phyloP scores from a whole-genome alignment of 2,329 filamentous ascomycete genomes.

The Trichoderma atroviride region DNA sequence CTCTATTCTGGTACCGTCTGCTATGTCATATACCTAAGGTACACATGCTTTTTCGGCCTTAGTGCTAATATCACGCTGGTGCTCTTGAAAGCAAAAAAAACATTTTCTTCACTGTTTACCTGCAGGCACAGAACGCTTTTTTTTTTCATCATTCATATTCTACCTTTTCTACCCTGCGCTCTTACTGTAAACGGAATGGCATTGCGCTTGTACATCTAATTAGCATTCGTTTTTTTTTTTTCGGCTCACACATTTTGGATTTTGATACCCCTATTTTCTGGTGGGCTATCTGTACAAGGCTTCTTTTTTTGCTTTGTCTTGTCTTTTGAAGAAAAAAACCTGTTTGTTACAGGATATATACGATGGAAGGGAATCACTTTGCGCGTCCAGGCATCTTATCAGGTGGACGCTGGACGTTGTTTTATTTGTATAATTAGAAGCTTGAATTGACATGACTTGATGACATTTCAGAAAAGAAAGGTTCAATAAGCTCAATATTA shows the following conservation, averaged over 20 bases:
- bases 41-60: not conserved
- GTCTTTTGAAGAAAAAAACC: not conserved
- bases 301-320: not conserved
- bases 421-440: slow-evolving; percentile 19
- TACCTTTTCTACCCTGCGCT: not conserved
- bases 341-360: not conserved
- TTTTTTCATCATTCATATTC: not conserved
- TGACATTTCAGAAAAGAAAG: not conserved
- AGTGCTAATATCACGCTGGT: not conserved
- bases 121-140: not conserved
- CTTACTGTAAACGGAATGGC: not conserved
- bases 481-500: not conserved
- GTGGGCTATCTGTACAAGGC: slow-evolving; percentile 11
- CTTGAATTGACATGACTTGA: slow-evolving; percentile 13
- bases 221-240: not conserved
- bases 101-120: not conserved
- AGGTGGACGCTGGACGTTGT: not conserved
- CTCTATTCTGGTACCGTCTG: not conserved
- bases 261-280: slow-evolving; percentile 16
- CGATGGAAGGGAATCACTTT: not conserved
- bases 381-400: not conserved
- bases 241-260: not conserved
- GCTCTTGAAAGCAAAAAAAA: not conserved
- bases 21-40: not conserved
- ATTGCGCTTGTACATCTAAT: slow-evolving; percentile 7